These are phyloP conservation scores for Ormosia emarginata DNA, from an alignment of 306 rosid genomes.

Conservation along the genomic window DNA sequence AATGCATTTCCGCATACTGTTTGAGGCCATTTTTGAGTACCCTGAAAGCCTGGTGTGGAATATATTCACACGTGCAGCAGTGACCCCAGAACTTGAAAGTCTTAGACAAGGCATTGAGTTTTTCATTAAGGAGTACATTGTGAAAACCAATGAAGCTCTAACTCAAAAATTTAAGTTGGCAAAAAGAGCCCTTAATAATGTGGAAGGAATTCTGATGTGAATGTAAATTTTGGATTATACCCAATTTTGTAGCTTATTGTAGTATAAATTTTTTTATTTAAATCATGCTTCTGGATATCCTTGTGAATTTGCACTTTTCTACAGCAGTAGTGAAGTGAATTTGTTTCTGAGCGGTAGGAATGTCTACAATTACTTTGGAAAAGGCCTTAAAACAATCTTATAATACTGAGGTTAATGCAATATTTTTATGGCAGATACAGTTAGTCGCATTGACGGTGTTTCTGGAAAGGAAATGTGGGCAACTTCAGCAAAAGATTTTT, in stretches of 20 bases:
- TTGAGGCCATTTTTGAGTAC: constrained; percentile 72
- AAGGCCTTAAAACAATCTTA: background rate
- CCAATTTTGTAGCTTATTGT: constrained; percentile 37
- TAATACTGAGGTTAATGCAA: background rate
- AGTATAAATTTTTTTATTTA: background rate
- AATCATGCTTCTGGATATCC: background rate
- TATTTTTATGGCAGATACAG: background rate
- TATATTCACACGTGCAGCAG: constrained; percentile 68
- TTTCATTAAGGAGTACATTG: constrained; percentile 60
- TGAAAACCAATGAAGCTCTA: constrained; percentile 47
- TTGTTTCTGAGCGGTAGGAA: background rate
- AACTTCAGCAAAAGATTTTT: background rate
- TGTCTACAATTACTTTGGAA: background rate
- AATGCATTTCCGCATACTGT: constrained; percentile 82
- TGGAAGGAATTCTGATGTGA: constrained; percentile 79
- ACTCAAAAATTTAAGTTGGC: constrained; percentile 63
- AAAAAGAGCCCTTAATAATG: constrained; percentile 65
- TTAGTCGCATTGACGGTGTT: background rate
- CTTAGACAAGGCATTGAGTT: constrained; percentile 70
- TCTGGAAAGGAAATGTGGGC: background rate
- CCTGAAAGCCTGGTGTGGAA: constrained; percentile 70
- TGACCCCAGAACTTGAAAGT: constrained; percentile 66
- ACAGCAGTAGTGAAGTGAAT: background rate
- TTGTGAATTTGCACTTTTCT: background rate
- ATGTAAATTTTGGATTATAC: background rate